These are phyloP conservation scores for Crepidotus variabilis DNA, from an alignment of 768 basidiomycete genomes.

Conservation along the genomic window DNA sequence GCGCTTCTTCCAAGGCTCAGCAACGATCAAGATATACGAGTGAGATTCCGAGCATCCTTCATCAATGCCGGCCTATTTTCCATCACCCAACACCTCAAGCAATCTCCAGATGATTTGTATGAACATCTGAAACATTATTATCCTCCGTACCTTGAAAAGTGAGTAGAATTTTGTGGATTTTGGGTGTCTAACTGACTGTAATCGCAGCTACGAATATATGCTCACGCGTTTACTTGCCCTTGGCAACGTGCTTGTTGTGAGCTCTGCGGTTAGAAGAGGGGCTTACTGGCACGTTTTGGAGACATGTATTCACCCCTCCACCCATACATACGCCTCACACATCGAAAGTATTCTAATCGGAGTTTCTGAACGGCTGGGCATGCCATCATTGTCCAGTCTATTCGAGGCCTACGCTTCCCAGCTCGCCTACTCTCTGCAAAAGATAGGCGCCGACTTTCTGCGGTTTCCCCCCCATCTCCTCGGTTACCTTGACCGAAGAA, in stretches of 20 bases:
- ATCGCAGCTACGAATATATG: constrained; percentile 66
- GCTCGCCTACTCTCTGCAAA: constrained; percentile 63
- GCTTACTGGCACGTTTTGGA: constrained; percentile 90
- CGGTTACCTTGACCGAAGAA: constrained; percentile 66
- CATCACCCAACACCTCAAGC: constrained; percentile 32
- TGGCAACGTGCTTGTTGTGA: constrained; percentile 76
- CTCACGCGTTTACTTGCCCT: constrained; percentile 67
- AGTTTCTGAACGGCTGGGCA: constrained; percentile 64
- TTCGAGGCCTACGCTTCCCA: constrained; percentile 80
- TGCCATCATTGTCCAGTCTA: constrained; percentile 54
- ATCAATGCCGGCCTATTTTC: constrained; percentile 58
- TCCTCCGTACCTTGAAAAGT: constrained; percentile 46
- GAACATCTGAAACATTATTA: constrained; percentile 40
- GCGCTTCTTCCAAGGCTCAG: constrained; percentile 49
- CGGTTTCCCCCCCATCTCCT: constrained; percentile 68
- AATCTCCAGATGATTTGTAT: constrained; percentile 39
- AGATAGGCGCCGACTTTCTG: constrained; percentile 47
- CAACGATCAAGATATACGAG: constrained; percentile 75
- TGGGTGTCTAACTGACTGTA: background rate
- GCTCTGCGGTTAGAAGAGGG: constrained; percentile 71
- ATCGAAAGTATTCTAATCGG: constrained; percentile 52
- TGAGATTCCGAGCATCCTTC: constrained; percentile 73
- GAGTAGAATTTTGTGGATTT: constrained; percentile 21
- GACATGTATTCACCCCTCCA: constrained; percentile 38
- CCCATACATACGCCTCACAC: constrained; percentile 34